phyloP scores from a whole-genome alignment of 2,329 filamentous ascomycete genomes.

The Colletotrichum incanum region DNA sequence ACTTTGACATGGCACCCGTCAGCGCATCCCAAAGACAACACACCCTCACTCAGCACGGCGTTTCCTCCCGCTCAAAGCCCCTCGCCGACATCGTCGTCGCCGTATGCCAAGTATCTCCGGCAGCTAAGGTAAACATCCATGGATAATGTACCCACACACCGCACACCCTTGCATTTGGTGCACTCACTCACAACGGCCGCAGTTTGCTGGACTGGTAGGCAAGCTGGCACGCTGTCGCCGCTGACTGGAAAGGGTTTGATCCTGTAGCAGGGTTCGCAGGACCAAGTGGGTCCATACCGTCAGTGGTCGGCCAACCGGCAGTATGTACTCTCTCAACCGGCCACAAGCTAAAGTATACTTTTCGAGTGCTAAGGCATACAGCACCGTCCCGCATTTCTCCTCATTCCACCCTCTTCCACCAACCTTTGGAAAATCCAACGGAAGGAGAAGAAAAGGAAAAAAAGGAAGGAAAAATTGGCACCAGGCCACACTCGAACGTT shows the following conservation, averaged over 20 bases:
- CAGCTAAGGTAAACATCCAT: slow-evolving; percentile 26
- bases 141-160: slow-evolving; percentile 14
- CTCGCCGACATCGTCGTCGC: background rate
- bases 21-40: background rate
- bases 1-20: background rate
- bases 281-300: slow-evolving; percentile 15
- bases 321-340: background rate
- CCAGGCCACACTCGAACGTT: background rate
- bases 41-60: background rate
- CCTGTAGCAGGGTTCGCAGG: slow-evolving; percentile 4
- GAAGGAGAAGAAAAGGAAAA: background rate
- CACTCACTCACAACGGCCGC: slow-evolving; percentile 35
- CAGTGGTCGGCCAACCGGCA: background rate
- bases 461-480: background rate
- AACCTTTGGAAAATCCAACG: slow-evolving; percentile 17
- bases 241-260: slow-evolving; percentile 15
- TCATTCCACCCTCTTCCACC: slow-evolving; percentile 36
- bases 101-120: slow-evolving; percentile 28
- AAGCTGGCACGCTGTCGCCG: slow-evolving; percentile 13
- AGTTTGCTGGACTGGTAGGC: slow-evolving; percentile 26
- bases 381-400: slow-evolving; percentile 7
- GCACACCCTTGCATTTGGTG: slow-evolving; percentile 31
- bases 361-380: background rate
- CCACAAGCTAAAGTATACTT: background rate
- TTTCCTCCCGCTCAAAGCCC: background rate